These are phyloP conservation scores for Nothophytophthora sp. DNA, from an alignment of 352 stramenopile genomes.

Conservation along the genomic window DNA sequence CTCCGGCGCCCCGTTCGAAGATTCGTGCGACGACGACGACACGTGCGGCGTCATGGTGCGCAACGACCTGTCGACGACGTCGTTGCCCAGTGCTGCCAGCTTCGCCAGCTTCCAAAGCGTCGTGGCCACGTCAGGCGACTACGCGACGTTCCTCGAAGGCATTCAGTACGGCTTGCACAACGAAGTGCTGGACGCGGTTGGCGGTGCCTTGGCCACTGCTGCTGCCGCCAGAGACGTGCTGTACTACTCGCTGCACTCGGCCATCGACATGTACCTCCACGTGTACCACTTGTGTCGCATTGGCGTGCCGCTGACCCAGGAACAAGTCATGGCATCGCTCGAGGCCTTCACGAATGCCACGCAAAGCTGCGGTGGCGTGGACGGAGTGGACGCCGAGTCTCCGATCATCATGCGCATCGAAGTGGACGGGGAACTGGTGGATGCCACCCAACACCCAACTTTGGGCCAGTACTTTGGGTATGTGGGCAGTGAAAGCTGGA, in stretches of 20 bases:
- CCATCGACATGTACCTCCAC: constrained; percentile 70
- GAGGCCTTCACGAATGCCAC: constrained; percentile 43
- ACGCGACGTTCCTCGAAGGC: constrained; percentile 52
- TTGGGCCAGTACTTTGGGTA: constrained; percentile 67
- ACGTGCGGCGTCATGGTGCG: constrained; percentile 42
- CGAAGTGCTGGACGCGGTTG: constrained; percentile 59
- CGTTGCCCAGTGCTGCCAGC: constrained; percentile 46
- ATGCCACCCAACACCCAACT: constrained; percentile 57
- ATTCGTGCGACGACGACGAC: constrained; percentile 44
- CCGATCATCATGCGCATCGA: constrained; percentile 42
- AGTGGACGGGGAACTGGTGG: constrained; percentile 44
- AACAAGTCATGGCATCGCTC: constrained; percentile 43
- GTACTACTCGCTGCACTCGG: constrained; percentile 72
- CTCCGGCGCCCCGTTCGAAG: constrained; percentile 31
- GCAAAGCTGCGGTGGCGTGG: constrained; percentile 46
- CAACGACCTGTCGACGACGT: constrained; percentile 33
- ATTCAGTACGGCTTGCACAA: constrained; percentile 70
- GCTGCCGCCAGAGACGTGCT: constrained; percentile 53
- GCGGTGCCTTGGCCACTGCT: constrained; percentile 52
- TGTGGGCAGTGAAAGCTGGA: constrained; percentile 54
- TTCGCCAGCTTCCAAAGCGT: constrained; percentile 57
- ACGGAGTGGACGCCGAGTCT: constrained; percentile 34
- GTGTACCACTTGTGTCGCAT: constrained; percentile 73
- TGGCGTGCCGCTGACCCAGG: constrained; percentile 42
- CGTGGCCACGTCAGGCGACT: constrained; percentile 51